phyloP scores from a whole-genome alignment of 495 filamentous ascomycete genomes.

The Chaetomium cochliodes region DNA sequence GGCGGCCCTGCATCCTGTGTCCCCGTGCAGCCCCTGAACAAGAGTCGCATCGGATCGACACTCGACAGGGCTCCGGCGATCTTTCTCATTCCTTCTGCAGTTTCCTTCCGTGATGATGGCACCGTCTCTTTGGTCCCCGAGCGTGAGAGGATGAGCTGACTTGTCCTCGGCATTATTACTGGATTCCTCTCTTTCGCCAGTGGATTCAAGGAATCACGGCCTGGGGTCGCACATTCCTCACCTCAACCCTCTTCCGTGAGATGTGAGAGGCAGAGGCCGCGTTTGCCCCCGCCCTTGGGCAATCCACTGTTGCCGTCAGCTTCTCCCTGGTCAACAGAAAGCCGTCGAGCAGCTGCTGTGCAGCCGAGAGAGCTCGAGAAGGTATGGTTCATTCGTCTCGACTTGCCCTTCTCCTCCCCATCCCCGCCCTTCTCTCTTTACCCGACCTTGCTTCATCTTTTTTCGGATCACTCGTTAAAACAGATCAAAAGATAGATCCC shows the following conservation, averaged over 20 bases:
- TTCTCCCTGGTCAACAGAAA: not conserved
- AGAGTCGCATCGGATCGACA: slow-evolving; percentile 22
- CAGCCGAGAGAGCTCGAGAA: not conserved
- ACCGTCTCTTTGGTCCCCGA: not conserved
- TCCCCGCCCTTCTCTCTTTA: not conserved
- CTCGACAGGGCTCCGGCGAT: slow-evolving; percentile 6
- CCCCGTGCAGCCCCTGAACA: slow-evolving; percentile 10
- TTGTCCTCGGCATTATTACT: slow-evolving; percentile 3
- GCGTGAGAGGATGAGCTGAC: slow-evolving; percentile 1
- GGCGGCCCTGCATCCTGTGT: not conserved
- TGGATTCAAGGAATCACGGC: not conserved
- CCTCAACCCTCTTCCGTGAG: not conserved
- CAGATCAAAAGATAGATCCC: not conserved
- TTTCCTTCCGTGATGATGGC: not conserved
- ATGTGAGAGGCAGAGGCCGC: not conserved
- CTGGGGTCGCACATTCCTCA: slow-evolving; percentile 9
- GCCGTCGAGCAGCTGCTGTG: not conserved
- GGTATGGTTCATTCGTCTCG: not conserved
- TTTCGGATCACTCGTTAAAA: not conserved
- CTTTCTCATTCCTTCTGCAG: slow-evolving; percentile 16
- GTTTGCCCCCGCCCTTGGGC: not conserved
- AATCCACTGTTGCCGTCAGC: slow-evolving; percentile 12
- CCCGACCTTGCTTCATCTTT: not conserved
- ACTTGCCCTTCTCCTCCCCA: not conserved
- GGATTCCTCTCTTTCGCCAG: not conserved